Percentiles rank a stretch among this genome's conserved stretches.
Evolutionary conservation across 176 grass and related monocot genomes (phyloP).

Genomic region (Ampelocalamus luodianensis): DNA sequence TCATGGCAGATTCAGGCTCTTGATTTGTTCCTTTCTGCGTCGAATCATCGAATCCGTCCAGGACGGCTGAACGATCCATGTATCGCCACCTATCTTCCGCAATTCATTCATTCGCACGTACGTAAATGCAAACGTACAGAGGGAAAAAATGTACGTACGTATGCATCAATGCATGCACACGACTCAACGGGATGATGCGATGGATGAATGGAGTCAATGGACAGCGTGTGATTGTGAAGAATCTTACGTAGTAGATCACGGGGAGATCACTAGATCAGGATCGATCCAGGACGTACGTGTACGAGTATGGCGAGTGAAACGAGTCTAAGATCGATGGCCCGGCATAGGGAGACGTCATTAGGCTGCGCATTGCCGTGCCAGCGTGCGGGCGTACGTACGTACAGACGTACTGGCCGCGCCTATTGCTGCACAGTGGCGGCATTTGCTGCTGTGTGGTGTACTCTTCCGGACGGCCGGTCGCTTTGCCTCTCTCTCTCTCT

Average conservation of each 20-base stretch:
- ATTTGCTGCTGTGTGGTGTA: not conserved
- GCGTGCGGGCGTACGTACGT: too few relatives aligned
- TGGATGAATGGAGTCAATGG: not conserved
- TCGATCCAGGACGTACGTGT: not conserved
- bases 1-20: not conserved
- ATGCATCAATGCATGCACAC: not conserved
- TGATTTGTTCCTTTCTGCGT: not conserved
- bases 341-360: not conserved
- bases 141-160: not conserved
- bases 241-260: not conserved
- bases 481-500: too few relatives aligned
- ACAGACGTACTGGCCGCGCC: too few relatives aligned
- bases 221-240: not conserved
- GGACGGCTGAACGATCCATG: not conserved
- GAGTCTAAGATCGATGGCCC: not conserved
- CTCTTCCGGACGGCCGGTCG: not conserved
- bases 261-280: not conserved
- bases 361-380: too few relatives aligned
- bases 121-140: not conserved
- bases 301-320: not conserved
- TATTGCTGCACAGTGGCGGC: not conserved
- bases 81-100: not conserved
- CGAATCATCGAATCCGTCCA: not conserved
- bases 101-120: not conserved
- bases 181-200: not conserved